These are phyloP conservation scores for Alternaria rosae DNA, from an alignment of 2,329 filamentous ascomycete species.

Conservation along the genomic window DNA sequence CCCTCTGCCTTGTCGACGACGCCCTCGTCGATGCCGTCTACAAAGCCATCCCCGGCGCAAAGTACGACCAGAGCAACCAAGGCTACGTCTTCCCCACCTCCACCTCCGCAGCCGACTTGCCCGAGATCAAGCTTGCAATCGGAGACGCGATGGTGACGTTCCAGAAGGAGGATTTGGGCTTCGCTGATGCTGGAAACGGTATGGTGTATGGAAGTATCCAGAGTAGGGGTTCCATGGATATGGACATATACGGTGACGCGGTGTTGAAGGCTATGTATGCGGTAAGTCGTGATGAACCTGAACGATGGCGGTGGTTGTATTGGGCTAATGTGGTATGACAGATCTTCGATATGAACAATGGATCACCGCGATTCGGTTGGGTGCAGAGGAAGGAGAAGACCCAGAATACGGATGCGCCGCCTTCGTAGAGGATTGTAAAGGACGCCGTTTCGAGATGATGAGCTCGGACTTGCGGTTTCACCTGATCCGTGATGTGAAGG, in stretches of 20 bases:
- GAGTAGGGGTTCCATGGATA: slow-evolving; percentile 26
- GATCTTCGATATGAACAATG: slow-evolving; percentile 37
- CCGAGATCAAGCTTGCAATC: slow-evolving; percentile 29
- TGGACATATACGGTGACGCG: slow-evolving; percentile 34
- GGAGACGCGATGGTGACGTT: slow-evolving; percentile 25
- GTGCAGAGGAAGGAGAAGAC: slow-evolving; percentile 30
- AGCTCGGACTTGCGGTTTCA: too few species aligned
- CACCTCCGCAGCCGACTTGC: slow-evolving; percentile 19
- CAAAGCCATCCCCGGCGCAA: slow-evolving; percentile 60
- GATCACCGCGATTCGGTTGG: slow-evolving; percentile 25
- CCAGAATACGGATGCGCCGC: slow-evolving; percentile 26
- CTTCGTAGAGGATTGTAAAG: slow-evolving; percentile 9
- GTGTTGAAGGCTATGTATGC: slow-evolving; percentile 36
- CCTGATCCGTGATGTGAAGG: too few species aligned
- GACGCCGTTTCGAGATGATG: background rate
- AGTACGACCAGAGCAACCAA: slow-evolving; percentile 56
- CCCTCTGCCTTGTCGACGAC: slow-evolving; percentile 66
- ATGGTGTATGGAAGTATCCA: slow-evolving; percentile 36
- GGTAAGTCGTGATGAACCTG: slow-evolving; percentile 12
- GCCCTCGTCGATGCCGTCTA: slow-evolving; percentile 67
- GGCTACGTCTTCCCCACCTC: slow-evolving; percentile 63
- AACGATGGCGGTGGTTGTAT: too few species aligned
- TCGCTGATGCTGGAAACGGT: slow-evolving; percentile 29
- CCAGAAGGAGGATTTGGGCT: slow-evolving; percentile 37
- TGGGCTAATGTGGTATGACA: slow-evolving; percentile 4